Percentiles rank a stretch among this genome's conserved stretches.
These are phyloP conservation scores for Paraphoma sp. DNA, from an alignment of 2,329 filamentous ascomycete species.

Conservation along the genomic window DNA sequence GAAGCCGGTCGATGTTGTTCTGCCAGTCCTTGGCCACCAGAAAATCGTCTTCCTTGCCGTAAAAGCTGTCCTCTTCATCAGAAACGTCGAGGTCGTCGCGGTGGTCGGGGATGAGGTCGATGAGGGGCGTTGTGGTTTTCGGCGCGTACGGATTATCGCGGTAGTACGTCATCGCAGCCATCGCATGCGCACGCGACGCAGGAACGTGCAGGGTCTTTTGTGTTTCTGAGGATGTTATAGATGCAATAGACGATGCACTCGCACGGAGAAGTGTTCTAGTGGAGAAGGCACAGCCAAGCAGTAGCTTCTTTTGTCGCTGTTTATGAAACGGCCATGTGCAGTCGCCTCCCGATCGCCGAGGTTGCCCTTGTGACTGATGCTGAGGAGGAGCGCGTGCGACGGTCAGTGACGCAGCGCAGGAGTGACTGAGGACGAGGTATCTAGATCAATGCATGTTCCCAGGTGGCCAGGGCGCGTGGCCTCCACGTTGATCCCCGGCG, in stretches of 20 bases:
- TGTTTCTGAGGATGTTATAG: neutral
- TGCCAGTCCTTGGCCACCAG: slow-evolving; percentile 42
- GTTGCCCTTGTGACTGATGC: neutral
- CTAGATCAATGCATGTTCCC: no score
- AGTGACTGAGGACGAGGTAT: neutral
- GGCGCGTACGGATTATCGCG: slow-evolving; percentile 24
- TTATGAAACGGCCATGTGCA: slow-evolving; percentile 3
- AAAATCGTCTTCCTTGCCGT: slow-evolving; percentile 43
- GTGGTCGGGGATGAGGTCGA: slow-evolving; percentile 39
- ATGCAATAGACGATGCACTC: neutral
- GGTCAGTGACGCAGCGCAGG: neutral
- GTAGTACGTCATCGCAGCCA: slow-evolving; percentile 33
- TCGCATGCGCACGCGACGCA: slow-evolving; percentile 1
- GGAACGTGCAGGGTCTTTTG: neutral
- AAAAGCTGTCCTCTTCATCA: slow-evolving; percentile 49
- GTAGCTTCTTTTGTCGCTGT: neutral
- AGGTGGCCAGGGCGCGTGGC: neutral
- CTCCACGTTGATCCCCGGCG: neutral
- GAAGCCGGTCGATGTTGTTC: slow-evolving; percentile 38
- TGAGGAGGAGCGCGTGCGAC: neutral
- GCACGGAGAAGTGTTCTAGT: neutral
- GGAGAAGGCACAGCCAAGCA: neutral
- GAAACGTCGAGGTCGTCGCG: slow-evolving; percentile 43
- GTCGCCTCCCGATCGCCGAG: neutral
- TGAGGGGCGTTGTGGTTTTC: slow-evolving; percentile 29